Conservation (phyloP, 768 basidiomycete species). For the Pilatotrama ljubarskyi region DNA sequence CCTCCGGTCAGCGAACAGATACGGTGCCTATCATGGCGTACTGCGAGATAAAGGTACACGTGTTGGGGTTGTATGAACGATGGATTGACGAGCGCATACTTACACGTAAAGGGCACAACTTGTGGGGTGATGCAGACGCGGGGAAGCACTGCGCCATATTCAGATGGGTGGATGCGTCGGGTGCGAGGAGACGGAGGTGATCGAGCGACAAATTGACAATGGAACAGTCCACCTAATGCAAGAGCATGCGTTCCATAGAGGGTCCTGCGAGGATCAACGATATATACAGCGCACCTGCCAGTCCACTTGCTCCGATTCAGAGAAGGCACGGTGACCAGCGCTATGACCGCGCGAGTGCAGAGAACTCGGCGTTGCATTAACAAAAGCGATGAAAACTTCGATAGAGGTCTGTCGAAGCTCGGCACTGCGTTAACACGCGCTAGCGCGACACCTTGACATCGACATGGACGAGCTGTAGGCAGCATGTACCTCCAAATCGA, state of each 20-base stretch:
- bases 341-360: too few relatives aligned
- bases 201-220: neutral
- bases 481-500: too few relatives aligned
- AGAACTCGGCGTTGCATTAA: too few relatives aligned
- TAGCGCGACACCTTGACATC: too few relatives aligned
- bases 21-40: constrained; percentile 1
- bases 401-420: too few relatives aligned
- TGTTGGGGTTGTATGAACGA: constrained; percentile 1
- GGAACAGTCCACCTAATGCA: neutral
- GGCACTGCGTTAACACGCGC: too few relatives aligned
- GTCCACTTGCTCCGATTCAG: neutral
- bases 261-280: neutral
- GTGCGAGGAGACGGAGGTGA: neutral
- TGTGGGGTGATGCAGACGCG: neutral
- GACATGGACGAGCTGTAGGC: too few relatives aligned
- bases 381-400: too few relatives aligned
- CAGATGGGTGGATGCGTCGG: neutral
- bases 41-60: neutral
- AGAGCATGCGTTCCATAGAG: neutral
- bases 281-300: neutral
- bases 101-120: constrained; percentile 2
- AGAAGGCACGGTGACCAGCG: neutral
- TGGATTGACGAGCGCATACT: constrained; percentile 1
- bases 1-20: neutral
- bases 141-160: neutral